A percentile compares a stretch with the other conserved stretches of the same genome.
Evolutionary conservation across 2,329 filamentous ascomycete species (phyloP).

Genomic region (Gaeumannomyces tritici): DNA sequence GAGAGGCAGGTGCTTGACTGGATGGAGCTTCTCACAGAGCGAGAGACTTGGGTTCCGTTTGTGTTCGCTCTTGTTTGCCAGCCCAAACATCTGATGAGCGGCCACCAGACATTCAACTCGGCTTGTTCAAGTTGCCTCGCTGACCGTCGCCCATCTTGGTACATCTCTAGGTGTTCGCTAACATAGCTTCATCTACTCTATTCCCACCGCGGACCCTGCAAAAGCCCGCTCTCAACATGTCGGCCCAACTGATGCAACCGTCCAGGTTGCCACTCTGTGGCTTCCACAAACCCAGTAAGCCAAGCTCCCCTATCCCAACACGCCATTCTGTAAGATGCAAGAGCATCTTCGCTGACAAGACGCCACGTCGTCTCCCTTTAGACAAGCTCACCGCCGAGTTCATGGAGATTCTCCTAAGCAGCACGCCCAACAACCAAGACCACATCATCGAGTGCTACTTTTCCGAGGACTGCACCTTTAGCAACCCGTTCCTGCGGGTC

Average conservation of each 20-base stretch:
- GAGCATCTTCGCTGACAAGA: no score
- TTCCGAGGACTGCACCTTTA: neutral
- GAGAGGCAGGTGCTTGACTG: neutral
- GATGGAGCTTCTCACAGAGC: neutral
- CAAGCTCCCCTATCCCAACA: neutral
- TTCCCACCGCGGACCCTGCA: neutral
- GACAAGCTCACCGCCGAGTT: neutral
- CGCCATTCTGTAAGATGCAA: neutral
- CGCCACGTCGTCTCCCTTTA: neutral
- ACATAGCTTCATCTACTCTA: neutral
- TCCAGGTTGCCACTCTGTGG: neutral
- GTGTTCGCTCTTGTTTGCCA: neutral
- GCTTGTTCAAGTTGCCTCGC: neutral
- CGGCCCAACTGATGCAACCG: neutral
- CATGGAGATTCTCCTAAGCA: neutral
- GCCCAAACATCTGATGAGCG: neutral
- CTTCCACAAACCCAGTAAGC: neutral
- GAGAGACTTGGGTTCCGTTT: no score
- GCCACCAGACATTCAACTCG: neutral
- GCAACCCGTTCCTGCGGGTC: neutral
- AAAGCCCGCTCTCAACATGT: neutral
- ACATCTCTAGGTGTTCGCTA: neutral
- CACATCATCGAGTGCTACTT: neutral
- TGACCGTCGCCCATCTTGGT: neutral
- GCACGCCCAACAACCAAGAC: neutral